Conservation (phyloP, 2,329 filamentous ascomycete species). For the Fusarium palustre region DNA sequence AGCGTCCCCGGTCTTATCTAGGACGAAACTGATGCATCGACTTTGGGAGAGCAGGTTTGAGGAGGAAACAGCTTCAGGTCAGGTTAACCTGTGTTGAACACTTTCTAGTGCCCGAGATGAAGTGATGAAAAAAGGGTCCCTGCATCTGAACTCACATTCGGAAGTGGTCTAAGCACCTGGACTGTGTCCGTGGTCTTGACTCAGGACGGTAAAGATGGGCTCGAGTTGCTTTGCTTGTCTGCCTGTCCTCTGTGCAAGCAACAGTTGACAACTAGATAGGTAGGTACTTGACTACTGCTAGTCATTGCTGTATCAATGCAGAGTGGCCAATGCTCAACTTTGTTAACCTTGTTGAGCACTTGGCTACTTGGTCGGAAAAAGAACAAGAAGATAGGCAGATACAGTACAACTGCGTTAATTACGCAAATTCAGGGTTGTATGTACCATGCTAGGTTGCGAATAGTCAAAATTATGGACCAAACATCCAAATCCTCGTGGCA, state of each 20-base stretch:
- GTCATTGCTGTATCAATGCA: not conserved
- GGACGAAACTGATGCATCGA: conserved; percentile 3
- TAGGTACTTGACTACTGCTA: not conserved
- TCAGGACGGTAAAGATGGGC: not conserved
- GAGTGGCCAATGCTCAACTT: not conserved
- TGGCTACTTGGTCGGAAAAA: not conserved
- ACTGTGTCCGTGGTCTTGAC: not conserved
- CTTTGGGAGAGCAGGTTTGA: conserved; percentile 10
- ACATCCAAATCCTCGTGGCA: not conserved
- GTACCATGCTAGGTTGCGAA: not conserved
- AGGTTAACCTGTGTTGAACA: not conserved
- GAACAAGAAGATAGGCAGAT: not conserved
- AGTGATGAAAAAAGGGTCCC: not conserved
- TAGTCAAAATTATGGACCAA: not conserved
- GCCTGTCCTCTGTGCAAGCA: not conserved
- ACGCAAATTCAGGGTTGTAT: not conserved
- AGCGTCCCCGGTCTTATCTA: conserved; percentile 19
- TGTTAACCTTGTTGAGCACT: conserved; percentile 1
- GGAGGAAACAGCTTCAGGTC: conserved; percentile 22
- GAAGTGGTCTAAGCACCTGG: not conserved
- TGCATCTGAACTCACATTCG: not conserved
- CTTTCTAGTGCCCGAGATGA: not conserved
- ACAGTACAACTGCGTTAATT: not conserved
- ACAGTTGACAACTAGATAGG: too few species aligned
- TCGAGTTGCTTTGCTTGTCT: not conserved